Conservation (phyloP, 2,329 filamentous ascomycete species). For the Fusarium sp. region DNA sequence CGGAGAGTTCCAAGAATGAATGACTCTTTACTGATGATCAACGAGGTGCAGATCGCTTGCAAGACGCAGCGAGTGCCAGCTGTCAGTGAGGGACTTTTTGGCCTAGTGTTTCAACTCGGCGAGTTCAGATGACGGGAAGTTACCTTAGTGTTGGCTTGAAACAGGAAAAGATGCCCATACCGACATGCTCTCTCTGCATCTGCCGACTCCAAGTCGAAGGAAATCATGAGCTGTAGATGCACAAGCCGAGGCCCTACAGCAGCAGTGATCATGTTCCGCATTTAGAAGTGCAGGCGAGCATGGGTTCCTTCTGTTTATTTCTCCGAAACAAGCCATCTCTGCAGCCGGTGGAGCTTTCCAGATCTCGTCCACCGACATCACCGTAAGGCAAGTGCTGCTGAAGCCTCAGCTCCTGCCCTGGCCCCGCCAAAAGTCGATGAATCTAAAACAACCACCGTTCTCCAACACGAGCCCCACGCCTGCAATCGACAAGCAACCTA, state of each 20-base stretch:
- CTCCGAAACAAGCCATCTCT: conserved; percentile 35
- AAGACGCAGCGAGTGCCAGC: conserved; percentile 20
- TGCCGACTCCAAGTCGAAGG: too few species aligned
- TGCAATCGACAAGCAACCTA: too few species aligned
- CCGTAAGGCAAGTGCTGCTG: conserved; percentile 8
- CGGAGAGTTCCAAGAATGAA: background rate
- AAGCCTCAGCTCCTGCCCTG: background rate
- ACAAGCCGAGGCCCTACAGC: conserved; percentile 13
- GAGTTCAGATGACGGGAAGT: background rate
- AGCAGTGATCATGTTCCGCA: conserved; percentile 22
- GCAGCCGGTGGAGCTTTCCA: conserved; percentile 25
- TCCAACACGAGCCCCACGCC: background rate
- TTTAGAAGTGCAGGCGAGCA: conserved; percentile 26
- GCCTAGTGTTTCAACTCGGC: conserved; percentile 26
- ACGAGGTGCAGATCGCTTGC: conserved; percentile 22
- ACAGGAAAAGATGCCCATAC: too few species aligned
- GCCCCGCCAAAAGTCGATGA: background rate
- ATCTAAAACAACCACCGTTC: background rate
- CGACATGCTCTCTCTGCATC: too few species aligned
- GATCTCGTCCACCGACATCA: conserved; percentile 16
- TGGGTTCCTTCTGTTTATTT: conserved; percentile 15
- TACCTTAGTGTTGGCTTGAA: background rate
- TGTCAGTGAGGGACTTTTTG: background rate
- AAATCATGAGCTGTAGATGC: background rate
- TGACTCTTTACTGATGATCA: conserved; percentile 11